Percentiles rank a stretch among this genome's conserved stretches.
Evolutionary conservation across 495 filamentous ascomycete genomes (phyloP).

Genomic region (Penicillium flavigenum): DNA sequence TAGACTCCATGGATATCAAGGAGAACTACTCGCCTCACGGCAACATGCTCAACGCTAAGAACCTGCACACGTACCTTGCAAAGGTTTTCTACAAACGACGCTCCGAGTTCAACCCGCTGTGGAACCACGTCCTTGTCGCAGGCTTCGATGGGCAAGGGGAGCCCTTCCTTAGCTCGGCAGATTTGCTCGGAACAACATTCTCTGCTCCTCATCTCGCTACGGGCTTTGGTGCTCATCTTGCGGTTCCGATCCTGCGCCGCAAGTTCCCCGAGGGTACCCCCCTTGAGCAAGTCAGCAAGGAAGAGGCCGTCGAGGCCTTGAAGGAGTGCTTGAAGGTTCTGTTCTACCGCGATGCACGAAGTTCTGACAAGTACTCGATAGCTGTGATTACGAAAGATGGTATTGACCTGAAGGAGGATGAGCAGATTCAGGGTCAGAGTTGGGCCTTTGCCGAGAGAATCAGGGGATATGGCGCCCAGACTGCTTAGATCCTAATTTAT

Average conservation of each 20-base stretch:
- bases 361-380: constrained; percentile 86
- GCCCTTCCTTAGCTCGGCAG: constrained; percentile 86
- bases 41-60: constrained; percentile 75
- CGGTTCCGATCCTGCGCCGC: constrained; percentile 83
- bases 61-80: constrained; percentile 91
- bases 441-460: constrained; percentile 95
- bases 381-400: constrained; percentile 79
- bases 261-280: constrained; percentile 77
- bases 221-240: constrained; percentile 89
- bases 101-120: constrained; percentile 92
- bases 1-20: constrained; percentile 79
- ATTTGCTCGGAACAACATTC: constrained; percentile 92
- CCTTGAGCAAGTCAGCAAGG: constrained; percentile 65
- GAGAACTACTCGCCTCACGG: constrained; percentile 73
- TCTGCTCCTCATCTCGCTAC: constrained; percentile 83
- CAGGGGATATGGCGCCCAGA: constrained; percentile 72
- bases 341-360: constrained; percentile 94
- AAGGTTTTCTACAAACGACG: constrained; percentile 95
- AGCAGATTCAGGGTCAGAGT: constrained; percentile 79
- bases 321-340: constrained; percentile 97
- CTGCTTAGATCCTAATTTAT: constrained; percentile 39
- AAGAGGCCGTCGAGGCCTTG: constrained; percentile 75
- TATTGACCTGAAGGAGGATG: constrained; percentile 77
- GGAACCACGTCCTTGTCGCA: constrained; percentile 90
- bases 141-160: constrained; percentile 76